Percentiles rank a stretch among this genome's conserved stretches.
phyloP scores from a whole-genome alignment of 768 basidiomycete genomes.

The Tylopilus vinaceipallidus region DNA sequence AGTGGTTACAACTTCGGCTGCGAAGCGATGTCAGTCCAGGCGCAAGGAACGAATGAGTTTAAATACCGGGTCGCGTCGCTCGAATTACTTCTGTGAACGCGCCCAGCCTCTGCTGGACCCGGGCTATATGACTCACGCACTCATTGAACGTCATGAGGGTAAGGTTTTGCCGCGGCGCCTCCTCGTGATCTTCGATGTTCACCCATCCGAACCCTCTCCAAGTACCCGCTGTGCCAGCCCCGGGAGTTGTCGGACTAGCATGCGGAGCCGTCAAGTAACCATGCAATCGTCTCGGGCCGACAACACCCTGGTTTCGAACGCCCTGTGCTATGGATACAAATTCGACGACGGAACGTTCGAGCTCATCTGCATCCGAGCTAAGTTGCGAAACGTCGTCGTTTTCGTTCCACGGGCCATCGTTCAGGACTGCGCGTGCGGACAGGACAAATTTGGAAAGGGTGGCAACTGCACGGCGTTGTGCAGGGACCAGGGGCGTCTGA shows the following conservation, averaged over 20 bases:
- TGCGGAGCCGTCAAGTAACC: slow-evolving; percentile 37
- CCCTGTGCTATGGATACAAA: slow-evolving; percentile 66
- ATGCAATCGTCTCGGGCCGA: slow-evolving; percentile 34
- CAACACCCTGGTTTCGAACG: slow-evolving; percentile 25
- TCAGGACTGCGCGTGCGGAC: slow-evolving; percentile 77
- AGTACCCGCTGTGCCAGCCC: slow-evolving; percentile 48
- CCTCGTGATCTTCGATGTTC: slow-evolving; percentile 32
- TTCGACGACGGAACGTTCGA: slow-evolving; percentile 64
- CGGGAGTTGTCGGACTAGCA: slow-evolving; percentile 42
- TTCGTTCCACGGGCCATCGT: slow-evolving; percentile 31
- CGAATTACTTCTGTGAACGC: slow-evolving; percentile 19
- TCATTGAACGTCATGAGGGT: slow-evolving; percentile 32
- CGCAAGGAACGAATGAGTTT: neutral
- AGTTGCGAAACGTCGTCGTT: slow-evolving; percentile 42
- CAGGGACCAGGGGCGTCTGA: slow-evolving; percentile 64
- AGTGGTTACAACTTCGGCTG: slow-evolving; percentile 23
- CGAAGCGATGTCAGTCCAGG: neutral
- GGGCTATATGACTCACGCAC: slow-evolving; percentile 25
- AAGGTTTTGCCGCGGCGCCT: slow-evolving; percentile 29
- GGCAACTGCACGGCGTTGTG: slow-evolving; percentile 79
- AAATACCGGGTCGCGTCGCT: slow-evolving; percentile 22
- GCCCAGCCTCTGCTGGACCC: slow-evolving; percentile 31
- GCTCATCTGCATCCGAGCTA: slow-evolving; percentile 67
- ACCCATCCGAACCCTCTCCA: slow-evolving; percentile 60
- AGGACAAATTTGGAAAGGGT: slow-evolving; percentile 86